phyloP scores from a whole-genome alignment of 768 basidiomycete genomes.

The Leccinum disarticulatum region DNA sequence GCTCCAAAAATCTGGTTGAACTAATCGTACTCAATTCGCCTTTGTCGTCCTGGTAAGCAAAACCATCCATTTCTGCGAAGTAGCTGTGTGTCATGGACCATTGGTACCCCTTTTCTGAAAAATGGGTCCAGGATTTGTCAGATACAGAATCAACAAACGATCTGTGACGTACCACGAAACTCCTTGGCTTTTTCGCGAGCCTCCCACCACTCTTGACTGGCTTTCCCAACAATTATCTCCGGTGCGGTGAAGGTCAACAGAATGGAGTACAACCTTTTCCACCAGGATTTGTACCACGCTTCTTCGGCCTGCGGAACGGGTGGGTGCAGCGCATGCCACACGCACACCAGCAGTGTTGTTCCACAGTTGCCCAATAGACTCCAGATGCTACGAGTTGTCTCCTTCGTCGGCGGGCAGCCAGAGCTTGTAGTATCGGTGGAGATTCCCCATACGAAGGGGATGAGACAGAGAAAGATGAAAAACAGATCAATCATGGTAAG shows the following conservation, averaged over 20 bases:
- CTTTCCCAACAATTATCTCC: background rate
- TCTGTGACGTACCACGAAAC: background rate
- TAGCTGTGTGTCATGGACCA: constrained; percentile 1
- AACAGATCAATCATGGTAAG: background rate
- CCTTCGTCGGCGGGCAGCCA: background rate
- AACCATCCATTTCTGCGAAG: background rate
- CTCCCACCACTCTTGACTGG: background rate
- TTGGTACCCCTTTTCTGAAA: background rate
- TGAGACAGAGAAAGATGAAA: background rate
- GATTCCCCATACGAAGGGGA: background rate
- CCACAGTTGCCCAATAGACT: background rate
- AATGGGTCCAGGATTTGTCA: background rate
- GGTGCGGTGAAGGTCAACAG: background rate
- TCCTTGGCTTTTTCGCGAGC: background rate
- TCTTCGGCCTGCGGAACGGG: background rate
- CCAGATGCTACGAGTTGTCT: background rate
- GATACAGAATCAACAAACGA: too few relatives aligned
- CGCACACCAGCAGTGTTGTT: background rate
- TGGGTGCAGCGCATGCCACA: background rate
- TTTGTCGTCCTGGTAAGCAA: background rate
- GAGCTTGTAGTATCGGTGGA: background rate
- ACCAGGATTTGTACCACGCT: background rate
- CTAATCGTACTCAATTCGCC: too few relatives aligned
- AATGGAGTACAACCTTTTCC: background rate
- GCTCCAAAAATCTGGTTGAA: background rate